phyloP scores from a whole-genome alignment of 768 basidiomycete genomes.

The Mycena maculata region DNA sequence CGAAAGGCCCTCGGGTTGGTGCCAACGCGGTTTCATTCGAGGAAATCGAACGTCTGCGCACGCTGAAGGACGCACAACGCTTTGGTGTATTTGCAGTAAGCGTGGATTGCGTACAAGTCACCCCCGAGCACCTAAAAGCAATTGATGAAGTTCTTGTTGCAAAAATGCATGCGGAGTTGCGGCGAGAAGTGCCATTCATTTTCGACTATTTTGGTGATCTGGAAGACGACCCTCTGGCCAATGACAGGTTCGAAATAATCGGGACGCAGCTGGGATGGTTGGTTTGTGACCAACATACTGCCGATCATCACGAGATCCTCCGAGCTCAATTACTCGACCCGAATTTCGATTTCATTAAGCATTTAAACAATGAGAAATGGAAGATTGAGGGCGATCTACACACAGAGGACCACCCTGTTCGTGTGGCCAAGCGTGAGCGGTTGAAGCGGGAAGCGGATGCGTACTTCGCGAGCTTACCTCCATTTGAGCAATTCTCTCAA shows the following conservation, averaged over 20 bases:
- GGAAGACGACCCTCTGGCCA: not conserved
- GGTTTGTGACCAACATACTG: too few species aligned
- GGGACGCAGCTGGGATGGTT: not conserved
- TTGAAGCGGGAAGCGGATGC: not conserved
- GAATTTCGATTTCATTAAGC: too few species aligned
- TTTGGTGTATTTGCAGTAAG: slow-evolving; percentile 4
- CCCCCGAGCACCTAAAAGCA: not conserved
- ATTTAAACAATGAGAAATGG: too few species aligned
- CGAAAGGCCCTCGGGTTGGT: too few species aligned
- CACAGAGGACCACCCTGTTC: not conserved
- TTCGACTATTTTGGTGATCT: slow-evolving; percentile 15
- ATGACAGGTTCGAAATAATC: slow-evolving; percentile 8
- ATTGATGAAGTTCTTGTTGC: slow-evolving; percentile 4
- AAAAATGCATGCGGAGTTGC: slow-evolving; percentile 5
- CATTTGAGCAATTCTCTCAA: too few species aligned
- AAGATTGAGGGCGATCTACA: not conserved
- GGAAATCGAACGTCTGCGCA: not conserved
- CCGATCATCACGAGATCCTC: too few species aligned
- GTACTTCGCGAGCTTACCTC: not conserved
- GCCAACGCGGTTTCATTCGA: slow-evolving; percentile 2
- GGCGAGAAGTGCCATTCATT: not conserved
- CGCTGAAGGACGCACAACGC: not conserved
- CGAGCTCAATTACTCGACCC: too few species aligned
- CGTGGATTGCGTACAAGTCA: not conserved
- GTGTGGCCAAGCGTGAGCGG: not conserved